Evolutionary conservation across 108 stramenopile species (phyloP).

Genomic region (Mayamaea pseudoterrestris): DNA sequence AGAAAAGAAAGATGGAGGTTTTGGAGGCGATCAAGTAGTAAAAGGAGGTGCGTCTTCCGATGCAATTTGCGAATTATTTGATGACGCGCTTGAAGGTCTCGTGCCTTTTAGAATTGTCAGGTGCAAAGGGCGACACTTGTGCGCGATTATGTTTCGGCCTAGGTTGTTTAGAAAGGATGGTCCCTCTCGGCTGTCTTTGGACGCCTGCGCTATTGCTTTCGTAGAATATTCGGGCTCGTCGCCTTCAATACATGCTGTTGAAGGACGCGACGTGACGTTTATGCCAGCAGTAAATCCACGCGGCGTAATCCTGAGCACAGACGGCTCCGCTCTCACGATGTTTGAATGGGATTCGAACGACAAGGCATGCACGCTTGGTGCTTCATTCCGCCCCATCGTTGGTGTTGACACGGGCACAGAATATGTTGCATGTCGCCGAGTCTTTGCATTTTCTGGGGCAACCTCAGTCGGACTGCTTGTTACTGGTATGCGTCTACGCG

Average conservation of each 20-base stretch:
- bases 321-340: constrained; percentile 27
- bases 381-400: constrained; percentile 34
- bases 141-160: constrained; percentile 32
- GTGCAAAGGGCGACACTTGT: constrained; percentile 21
- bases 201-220: constrained; percentile 6
- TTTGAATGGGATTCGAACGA: constrained; percentile 13
- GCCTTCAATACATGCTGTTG: constrained; percentile 3
- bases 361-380: constrained; percentile 5
- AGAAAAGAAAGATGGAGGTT: constrained; percentile 11
- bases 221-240: constrained; percentile 1
- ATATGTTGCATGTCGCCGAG: constrained; percentile 41
- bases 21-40: constrained; percentile 14
- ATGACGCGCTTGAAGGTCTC: constrained; percentile 29
- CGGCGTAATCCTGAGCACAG: constrained; percentile 36
- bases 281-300: constrained; percentile 37
- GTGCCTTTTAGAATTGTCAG: constrained; percentile 46
- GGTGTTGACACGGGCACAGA: constrained; percentile 19
- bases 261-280: constrained; percentile 58
- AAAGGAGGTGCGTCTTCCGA: constrained; percentile 35
- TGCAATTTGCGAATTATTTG: constrained; percentile 58
- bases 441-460: constrained; percentile 28
- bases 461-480: constrained; percentile 32
- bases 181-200: neutral
- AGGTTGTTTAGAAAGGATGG: constrained; percentile 6
- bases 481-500: constrained; percentile 16